A percentile compares a stretch with the other conserved stretches of the same genome.
These are phyloP conservation scores for Pyrenophora tritici-repentis DNA, from an alignment of 2,329 filamentous ascomycete species.

Conservation along the genomic window DNA sequence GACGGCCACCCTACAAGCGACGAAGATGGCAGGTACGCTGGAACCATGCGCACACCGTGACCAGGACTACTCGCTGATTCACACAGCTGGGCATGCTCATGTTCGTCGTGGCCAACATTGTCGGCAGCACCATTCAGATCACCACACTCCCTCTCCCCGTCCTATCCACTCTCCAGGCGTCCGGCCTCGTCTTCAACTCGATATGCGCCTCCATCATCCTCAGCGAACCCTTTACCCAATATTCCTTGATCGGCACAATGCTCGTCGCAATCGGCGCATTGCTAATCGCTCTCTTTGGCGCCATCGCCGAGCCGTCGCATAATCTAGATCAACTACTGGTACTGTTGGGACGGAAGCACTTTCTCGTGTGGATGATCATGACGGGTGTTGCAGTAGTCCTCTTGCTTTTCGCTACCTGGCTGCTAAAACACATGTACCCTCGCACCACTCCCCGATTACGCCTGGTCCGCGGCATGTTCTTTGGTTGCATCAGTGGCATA, in stretches of 20 bases:
- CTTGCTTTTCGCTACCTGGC: constrained; percentile 61
- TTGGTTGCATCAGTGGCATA: constrained; percentile 86
- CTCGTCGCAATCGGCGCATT: constrained; percentile 88
- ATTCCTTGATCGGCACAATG: constrained; percentile 87
- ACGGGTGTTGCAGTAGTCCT: constrained; percentile 74
- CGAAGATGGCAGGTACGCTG: constrained; percentile 79
- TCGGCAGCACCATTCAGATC: constrained; percentile 96
- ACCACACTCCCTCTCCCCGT: constrained; percentile 93
- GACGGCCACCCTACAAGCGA: constrained; percentile 84
- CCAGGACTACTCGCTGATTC: constrained; percentile 17
- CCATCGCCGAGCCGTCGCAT: constrained; percentile 91
- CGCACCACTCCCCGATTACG: constrained; percentile 67
- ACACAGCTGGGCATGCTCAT: constrained; percentile 82
- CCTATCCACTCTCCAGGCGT: constrained; percentile 86
- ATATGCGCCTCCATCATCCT: constrained; percentile 94
- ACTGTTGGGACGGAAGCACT: constrained; percentile 73
- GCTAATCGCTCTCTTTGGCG: constrained; percentile 90
- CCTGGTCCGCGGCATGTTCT: constrained; percentile 80
- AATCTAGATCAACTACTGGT: constrained; percentile 79
- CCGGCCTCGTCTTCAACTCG: constrained; percentile 96
- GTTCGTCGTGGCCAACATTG: constrained; percentile 91
- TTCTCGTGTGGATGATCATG: constrained; percentile 85
- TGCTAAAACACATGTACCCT: constrained; percentile 46
- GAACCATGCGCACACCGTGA: background rate
- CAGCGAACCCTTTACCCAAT: constrained; percentile 89